Conservation (phyloP, 208 protist genomes). For the Trypanosoma mega region DNA sequence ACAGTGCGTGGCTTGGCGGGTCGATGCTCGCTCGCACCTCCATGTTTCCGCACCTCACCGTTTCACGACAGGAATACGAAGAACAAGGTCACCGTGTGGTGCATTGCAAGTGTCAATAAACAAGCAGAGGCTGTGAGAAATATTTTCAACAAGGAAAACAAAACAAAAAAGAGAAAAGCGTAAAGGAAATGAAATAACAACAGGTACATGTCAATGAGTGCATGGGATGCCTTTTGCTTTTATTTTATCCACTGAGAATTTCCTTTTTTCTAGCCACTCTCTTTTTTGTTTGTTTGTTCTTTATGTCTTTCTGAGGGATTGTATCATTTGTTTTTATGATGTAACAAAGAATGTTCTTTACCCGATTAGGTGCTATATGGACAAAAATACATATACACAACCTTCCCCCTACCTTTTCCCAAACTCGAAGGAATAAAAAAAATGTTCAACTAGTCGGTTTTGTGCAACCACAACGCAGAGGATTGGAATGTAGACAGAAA, state of each 20-base stretch:
- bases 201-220: background rate
- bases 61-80: conserved; percentile 85
- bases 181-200: background rate
- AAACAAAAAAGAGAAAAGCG: background rate
- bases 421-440: too few relatives aligned
- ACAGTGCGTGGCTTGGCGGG: conserved; percentile 85
- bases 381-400: too few relatives aligned
- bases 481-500: too few relatives aligned
- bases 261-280: background rate
- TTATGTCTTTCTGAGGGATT: too few relatives aligned
- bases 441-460: too few relatives aligned
- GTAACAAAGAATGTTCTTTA: too few relatives aligned
- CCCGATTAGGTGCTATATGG: too few relatives aligned
- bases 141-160: background rate
- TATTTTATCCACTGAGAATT: background rate
- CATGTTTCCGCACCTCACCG: conserved; percentile 84
- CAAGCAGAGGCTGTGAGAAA: background rate
- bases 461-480: too few relatives aligned
- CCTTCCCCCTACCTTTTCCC: too few relatives aligned
- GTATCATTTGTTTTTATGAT: too few relatives aligned
- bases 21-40: conserved; percentile 82
- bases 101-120: conserved; percentile 86
- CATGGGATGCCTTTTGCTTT: background rate
- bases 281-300: background rate
- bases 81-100: conserved; percentile 80